phyloP scores from a whole-genome alignment of 1,284 basidiomycete species.

The Fereydounia khargensis region DNA sequence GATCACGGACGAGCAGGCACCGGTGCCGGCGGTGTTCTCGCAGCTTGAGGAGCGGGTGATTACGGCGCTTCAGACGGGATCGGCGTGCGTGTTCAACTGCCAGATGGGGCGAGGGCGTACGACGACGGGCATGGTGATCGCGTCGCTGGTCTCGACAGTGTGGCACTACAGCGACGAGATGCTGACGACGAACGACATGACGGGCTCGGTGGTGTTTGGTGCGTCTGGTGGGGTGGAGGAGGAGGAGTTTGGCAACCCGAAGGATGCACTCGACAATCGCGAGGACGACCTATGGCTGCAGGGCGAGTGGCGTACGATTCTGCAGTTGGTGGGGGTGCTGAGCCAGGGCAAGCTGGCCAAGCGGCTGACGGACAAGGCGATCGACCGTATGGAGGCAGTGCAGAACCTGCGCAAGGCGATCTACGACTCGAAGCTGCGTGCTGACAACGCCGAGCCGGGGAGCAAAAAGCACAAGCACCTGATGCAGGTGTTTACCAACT shows the following conservation, averaged over 20 bases:
- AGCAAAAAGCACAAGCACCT: conserved; percentile 43
- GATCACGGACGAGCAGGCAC: conserved; percentile 57
- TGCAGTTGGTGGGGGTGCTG: conserved; percentile 89
- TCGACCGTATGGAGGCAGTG: conserved; percentile 55
- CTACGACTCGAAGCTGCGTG: conserved; percentile 50
- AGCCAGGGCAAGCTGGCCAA: conserved; percentile 90
- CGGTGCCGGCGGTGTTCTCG: conserved; percentile 52
- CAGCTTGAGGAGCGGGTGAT: conserved; percentile 51
- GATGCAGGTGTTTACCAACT: conserved; percentile 44
- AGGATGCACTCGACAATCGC: conserved; percentile 44
- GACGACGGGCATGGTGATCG: conserved; percentile 56
- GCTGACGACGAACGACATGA: conserved; percentile 20
- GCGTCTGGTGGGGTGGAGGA: conserved; percentile 8
- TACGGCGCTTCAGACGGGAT: conserved; percentile 39
- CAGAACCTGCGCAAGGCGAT: conserved; percentile 56
- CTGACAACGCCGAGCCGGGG: conserved; percentile 44
- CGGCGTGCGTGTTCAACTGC: conserved; percentile 52
- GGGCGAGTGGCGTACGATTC: conserved; percentile 96
- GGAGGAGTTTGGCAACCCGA: conserved; percentile 22
- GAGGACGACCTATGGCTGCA: conserved; percentile 55
- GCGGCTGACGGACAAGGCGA: conserved; percentile 72
- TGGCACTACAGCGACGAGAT: conserved; percentile 41
- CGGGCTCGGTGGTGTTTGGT: conserved; percentile 9
- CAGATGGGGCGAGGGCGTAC: conserved; percentile 57
- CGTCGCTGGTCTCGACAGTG: conserved; percentile 49